Percentiles rank a stretch among this genome's conserved stretches.
These are phyloP conservation scores for Jamesozyma gamospora DNA, from an alignment of 805 yeast genomes.

Conservation along the genomic window DNA sequence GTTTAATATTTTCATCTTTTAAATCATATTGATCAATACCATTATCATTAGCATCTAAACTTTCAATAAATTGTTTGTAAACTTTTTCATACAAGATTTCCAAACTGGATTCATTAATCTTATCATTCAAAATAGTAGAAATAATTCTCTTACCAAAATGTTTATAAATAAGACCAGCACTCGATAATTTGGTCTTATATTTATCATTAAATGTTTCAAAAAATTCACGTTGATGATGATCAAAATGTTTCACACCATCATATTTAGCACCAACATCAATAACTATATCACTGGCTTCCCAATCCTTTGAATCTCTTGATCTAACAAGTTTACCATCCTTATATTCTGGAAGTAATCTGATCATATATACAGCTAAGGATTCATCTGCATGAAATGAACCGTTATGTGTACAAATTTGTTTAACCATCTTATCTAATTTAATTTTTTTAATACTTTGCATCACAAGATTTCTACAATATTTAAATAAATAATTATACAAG, in stretches of 20 bases:
- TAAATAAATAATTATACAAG: too few species aligned
- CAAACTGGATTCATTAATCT: constrained; percentile 32
- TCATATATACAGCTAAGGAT: constrained; percentile 82
- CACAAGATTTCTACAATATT: background rate
- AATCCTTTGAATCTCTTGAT: constrained; percentile 70
- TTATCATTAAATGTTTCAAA: constrained; percentile 55
- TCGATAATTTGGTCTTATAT: constrained; percentile 70
- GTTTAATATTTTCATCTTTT: constrained; percentile 32
- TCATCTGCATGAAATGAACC: constrained; percentile 98
- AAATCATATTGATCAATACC: constrained; percentile 67
- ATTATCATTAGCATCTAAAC: constrained; percentile 92
- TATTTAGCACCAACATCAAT: constrained; percentile 92
- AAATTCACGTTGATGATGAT: constrained; percentile 95
- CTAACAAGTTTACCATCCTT: constrained; percentile 60
- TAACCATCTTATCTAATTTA: constrained; percentile 18
- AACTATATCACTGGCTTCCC: constrained; percentile 84
- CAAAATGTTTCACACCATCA: constrained; percentile 66
- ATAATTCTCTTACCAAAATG: constrained; percentile 71
- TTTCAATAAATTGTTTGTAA: constrained; percentile 81
- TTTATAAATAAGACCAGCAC: constrained; percentile 90
- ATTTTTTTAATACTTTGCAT: constrained; percentile 10
- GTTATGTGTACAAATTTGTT: constrained; percentile 76
- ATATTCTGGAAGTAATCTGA: constrained; percentile 61
- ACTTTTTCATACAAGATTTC: constrained; percentile 62
- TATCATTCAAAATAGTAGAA: constrained; percentile 34